phyloP scores from a whole-genome alignment of 805 yeast species.

The Nakazawaea anatomiae region DNA sequence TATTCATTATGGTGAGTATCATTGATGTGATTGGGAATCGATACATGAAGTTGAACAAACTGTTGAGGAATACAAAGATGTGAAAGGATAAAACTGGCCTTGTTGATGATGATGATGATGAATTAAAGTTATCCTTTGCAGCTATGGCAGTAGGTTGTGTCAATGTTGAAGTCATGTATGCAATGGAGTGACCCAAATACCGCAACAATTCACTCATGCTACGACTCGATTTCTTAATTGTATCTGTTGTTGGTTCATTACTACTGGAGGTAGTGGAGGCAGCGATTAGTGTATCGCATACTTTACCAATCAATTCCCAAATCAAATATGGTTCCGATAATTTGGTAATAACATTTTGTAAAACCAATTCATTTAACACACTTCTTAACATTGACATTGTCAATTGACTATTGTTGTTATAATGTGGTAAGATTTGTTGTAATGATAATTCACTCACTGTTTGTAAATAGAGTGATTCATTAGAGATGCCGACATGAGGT shows the following conservation, averaged over 20 bases:
- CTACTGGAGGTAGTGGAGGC: neutral
- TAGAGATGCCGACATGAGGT: conserved; percentile 20
- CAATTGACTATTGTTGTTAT: conserved; percentile 31
- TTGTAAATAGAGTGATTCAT: conserved; percentile 23
- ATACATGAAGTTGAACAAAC: conserved; percentile 12
- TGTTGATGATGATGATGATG: neutral
- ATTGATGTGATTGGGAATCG: conserved; percentile 15
- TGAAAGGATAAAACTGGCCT: conserved; percentile 12
- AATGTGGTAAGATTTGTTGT: conserved; percentile 31
- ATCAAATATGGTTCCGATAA: conserved; percentile 46
- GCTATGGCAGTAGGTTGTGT: conserved; percentile 10
- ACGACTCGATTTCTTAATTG: conserved; percentile 6
- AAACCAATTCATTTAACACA: conserved; percentile 34
- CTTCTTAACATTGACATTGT: conserved; percentile 32
- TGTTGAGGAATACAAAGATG: conserved; percentile 17
- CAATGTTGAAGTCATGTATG: conserved; percentile 24
- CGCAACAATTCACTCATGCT: conserved; percentile 12
- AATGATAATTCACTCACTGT: conserved; percentile 30
- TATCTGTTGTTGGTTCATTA: neutral
- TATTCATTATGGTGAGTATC: conserved; percentile 8
- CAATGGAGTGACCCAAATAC: conserved; percentile 19
- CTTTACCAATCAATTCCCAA: conserved; percentile 33
- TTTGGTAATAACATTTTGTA: conserved; percentile 36
- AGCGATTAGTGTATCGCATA: neutral
- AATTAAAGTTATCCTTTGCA: too few species aligned